Evolutionary conservation across 306 rosid species (phyloP), one percentile per base, ranked within the genome.

Genomic region (Gillenia trifoliata): DNA sequence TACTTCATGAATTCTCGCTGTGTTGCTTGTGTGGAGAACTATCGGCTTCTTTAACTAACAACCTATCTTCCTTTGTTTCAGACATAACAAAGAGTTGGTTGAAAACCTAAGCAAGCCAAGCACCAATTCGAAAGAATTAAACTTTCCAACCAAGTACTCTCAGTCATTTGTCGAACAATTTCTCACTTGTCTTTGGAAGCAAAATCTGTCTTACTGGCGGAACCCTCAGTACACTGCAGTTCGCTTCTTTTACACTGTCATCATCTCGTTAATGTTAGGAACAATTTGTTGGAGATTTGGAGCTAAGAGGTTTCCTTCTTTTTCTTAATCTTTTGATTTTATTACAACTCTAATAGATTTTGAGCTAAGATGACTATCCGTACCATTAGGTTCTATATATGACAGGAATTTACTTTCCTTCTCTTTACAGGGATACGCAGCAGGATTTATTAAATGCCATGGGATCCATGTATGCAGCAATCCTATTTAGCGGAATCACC

Each of bases 251-350:
- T 93, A 93, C 82, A 93, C 98, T 23, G 83, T 91, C 76, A 91
- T 91, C 73, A 93, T 93, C 86, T 91, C 98, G 34, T 75, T 91
- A 82, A 93, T 93, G 97, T 88, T 93, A 26, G 98, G 98, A 81
- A 84, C 97, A 23, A 93, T 93, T 78, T 93, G 97, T 81, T 93
- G 98, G 98, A 91, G 81, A 91, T 93, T 91, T 76, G 98, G 98
- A 17, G 93, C 90, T 66, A 77, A 82, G 78, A 91, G 98, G 98
- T 93, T 45, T 64, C 29, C 16, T 66, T 61, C 66, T 52, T 57
- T 71, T 74, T 71, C 71, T 52, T 66, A 43, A 36, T 47, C 28
- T 33, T 61, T 11, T 60, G 20, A 41, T 15, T 23, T 41, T 15
- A 31, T 26, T 3, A 4, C 22, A 16, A 38, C 52, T 29, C 25